A percentile compares a stretch with the other conserved stretches of the same genome.
Conservation (phyloP, 2,329 filamentous ascomycete species). For the Aureobasidium sp. region DNA sequence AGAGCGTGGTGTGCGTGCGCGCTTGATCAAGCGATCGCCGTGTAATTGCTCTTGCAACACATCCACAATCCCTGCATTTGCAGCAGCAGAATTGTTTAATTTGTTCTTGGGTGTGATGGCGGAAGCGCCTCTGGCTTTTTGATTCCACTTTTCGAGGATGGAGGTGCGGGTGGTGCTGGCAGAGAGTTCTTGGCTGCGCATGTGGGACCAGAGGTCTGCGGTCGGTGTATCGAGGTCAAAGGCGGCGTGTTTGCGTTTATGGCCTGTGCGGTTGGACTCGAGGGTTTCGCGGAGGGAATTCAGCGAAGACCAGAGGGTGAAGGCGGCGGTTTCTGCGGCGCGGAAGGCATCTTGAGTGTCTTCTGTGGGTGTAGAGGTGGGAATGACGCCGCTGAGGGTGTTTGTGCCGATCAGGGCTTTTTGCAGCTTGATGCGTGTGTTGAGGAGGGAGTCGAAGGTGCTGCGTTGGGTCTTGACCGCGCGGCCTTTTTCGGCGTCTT, state of each 20-base stretch:
- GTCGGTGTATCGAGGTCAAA: constrained; percentile 53
- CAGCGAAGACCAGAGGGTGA: constrained; percentile 77
- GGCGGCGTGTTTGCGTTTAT: constrained; percentile 51
- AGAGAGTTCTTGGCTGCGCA: constrained; percentile 58
- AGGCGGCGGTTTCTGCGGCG: constrained; percentile 77
- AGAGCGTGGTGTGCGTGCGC: constrained; percentile 64
- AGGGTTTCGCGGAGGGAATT: constrained; percentile 61
- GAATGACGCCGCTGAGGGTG: constrained; percentile 48
- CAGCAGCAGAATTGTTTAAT: constrained; percentile 48
- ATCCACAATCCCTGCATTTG: constrained; percentile 60
- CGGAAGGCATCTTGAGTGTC: constrained; percentile 46
- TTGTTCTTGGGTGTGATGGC: constrained; percentile 52
- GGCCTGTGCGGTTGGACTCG: constrained; percentile 44
- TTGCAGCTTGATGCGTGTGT: constrained; percentile 85
- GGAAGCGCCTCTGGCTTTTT: constrained; percentile 61
- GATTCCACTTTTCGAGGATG: constrained; percentile 84
- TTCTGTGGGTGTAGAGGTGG: constrained; percentile 27
- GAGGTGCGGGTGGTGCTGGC: constrained; percentile 57
- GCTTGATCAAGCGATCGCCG: constrained; percentile 60
- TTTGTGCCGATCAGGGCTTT: constrained; percentile 82
- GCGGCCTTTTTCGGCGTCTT: constrained; percentile 75
- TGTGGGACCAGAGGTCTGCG: constrained; percentile 64
- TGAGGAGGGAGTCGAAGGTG: constrained; percentile 80
- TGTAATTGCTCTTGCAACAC: constrained; percentile 62
- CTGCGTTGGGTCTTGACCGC: constrained; percentile 82